Evolutionary conservation across 768 basidiomycete genomes (phyloP).

Genomic region (Tulasnella sp.): DNA sequence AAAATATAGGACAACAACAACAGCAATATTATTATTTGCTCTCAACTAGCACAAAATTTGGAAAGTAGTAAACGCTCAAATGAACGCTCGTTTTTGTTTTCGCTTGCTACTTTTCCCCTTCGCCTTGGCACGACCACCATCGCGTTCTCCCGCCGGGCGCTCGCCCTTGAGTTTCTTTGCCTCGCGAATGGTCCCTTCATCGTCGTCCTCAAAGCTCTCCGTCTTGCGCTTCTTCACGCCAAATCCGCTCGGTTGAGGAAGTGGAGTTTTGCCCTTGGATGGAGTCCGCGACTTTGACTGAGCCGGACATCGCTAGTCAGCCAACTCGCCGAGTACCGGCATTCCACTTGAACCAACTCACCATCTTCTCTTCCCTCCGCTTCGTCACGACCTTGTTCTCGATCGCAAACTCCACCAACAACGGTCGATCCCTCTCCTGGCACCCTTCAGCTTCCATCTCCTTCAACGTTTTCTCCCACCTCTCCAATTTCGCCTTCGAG

Average conservation of each 20-base stretch:
- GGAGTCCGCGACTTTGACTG: not conserved
- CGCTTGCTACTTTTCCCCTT: not conserved
- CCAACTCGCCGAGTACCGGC: not conserved
- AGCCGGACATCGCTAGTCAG: not conserved
- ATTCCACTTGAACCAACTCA: not conserved
- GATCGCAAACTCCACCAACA: constrained; percentile 94
- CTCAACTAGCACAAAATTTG: not conserved
- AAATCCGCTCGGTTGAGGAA: not conserved
- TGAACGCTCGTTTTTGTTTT: not conserved
- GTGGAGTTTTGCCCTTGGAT: not conserved
- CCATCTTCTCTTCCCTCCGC: constrained; percentile 47
- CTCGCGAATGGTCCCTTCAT: not conserved
- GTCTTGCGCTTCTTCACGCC: not conserved
- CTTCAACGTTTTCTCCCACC: constrained; percentile 50
- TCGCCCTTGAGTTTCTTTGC: not conserved
- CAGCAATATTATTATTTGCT: not conserved
- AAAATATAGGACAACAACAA: not conserved
- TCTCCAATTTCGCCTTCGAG: constrained; percentile 47
- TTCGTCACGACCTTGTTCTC: constrained; percentile 90
- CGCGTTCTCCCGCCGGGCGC: not conserved
- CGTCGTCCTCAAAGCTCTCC: not conserved
- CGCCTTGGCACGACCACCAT: not conserved
- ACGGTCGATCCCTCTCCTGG: constrained; percentile 35
- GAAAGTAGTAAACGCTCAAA: too few relatives aligned
- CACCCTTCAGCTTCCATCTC: constrained; percentile 28